These are phyloP conservation scores for Starmerella sirachaensis DNA, from an alignment of 805 yeast species.

Conservation along the genomic window DNA sequence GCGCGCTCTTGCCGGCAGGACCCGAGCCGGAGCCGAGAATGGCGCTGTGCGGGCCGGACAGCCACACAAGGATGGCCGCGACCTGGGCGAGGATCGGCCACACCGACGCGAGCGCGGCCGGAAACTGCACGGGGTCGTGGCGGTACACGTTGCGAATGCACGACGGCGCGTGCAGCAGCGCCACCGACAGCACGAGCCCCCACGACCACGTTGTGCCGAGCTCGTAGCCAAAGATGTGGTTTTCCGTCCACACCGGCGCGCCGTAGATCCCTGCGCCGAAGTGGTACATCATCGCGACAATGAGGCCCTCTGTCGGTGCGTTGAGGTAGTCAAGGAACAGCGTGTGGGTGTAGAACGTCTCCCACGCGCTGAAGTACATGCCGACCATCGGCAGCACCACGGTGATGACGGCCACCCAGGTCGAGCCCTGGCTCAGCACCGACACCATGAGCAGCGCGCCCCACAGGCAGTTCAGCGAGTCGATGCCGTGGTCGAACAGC, in stretches of 20 bases:
- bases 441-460: slow-evolving; percentile 66
- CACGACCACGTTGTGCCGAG: slow-evolving; percentile 23
- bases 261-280: slow-evolving; percentile 58
- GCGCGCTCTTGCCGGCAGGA: slow-evolving; percentile 29
- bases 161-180: slow-evolving; percentile 53
- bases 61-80: slow-evolving; percentile 36
- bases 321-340: slow-evolving; percentile 69
- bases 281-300: slow-evolving; percentile 50
- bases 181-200: slow-evolving; percentile 27
- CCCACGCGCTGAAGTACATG: slow-evolving; percentile 74
- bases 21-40: slow-evolving; percentile 25
- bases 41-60: slow-evolving; percentile 37
- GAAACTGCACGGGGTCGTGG: slow-evolving; percentile 31
- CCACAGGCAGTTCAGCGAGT: slow-evolving; percentile 64
- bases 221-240: slow-evolving; percentile 9
- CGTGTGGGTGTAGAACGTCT: slow-evolving; percentile 81
- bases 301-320: slow-evolving; percentile 93
- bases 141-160: slow-evolving; percentile 39
- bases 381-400: slow-evolving; percentile 38
- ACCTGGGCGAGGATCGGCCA: slow-evolving; percentile 56
- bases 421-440: slow-evolving; percentile 61
- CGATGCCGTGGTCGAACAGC: slow-evolving; percentile 82
- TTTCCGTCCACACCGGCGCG: slow-evolving; percentile 13
- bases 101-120: slow-evolving; percentile 30
- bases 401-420: slow-evolving; percentile 35